Evolutionary conservation across 31 red algal species (phyloP).

Genomic region (Asparagopsis taxiformis): DNA sequence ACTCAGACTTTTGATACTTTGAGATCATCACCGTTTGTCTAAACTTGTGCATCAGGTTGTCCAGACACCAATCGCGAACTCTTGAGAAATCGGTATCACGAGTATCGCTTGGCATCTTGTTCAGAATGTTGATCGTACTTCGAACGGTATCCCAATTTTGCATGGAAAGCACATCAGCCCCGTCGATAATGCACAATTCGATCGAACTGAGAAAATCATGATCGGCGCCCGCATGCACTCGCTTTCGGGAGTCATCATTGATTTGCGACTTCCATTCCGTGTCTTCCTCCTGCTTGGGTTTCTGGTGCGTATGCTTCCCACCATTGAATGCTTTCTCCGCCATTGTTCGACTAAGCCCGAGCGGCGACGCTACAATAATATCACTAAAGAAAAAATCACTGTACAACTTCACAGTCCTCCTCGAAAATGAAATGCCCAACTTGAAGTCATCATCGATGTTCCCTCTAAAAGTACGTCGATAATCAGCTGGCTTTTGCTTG

Average conservation of each 20-base stretch:
- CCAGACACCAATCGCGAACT: slow-evolving; percentile 49
- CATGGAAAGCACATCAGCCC: slow-evolving; percentile 75
- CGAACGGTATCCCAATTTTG: slow-evolving; percentile 75
- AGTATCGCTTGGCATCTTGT: slow-evolving; percentile 49
- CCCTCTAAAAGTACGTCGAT: slow-evolving; percentile 66
- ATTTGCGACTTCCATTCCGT: slow-evolving; percentile 58
- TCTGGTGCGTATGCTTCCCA: not conserved
- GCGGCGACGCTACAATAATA: slow-evolving; percentile 87
- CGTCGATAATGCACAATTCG: slow-evolving; percentile 80
- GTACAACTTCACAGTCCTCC: slow-evolving; percentile 57
- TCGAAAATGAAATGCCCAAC: slow-evolving; percentile 63
- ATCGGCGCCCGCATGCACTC: slow-evolving; percentile 29
- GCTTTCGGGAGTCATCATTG: not conserved
- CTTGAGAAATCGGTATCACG: slow-evolving; percentile 62
- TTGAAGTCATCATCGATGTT: slow-evolving; percentile 94
- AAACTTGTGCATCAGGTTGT: slow-evolving; percentile 34
- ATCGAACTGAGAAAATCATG: slow-evolving; percentile 73
- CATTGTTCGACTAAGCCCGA: slow-evolving; percentile 59
- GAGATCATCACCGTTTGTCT: slow-evolving; percentile 58
- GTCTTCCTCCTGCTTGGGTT: slow-evolving; percentile 19
- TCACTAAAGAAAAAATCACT: slow-evolving; percentile 78
- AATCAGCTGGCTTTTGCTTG: slow-evolving; percentile 43
- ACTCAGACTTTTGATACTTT: slow-evolving; percentile 37
- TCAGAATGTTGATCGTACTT: slow-evolving; percentile 19
- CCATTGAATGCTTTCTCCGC: slow-evolving; percentile 33